A percentile compares a stretch with the other conserved stretches of the same genome.
phyloP scores from a whole-genome alignment of 176 grass and related monocot species.

The Poa pratensis region DNA sequence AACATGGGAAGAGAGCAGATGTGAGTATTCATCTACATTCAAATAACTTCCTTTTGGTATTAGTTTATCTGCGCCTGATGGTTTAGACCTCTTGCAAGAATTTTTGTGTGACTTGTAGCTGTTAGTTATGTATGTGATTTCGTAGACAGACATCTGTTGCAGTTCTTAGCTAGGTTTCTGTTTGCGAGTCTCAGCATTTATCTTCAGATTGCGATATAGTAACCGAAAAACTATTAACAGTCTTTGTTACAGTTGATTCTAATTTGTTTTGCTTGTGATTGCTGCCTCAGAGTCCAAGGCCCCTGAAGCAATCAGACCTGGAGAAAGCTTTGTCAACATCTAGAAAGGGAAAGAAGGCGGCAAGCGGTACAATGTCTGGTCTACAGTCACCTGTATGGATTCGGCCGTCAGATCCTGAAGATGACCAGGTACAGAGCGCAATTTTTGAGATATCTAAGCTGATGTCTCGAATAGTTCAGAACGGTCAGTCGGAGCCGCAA shows the following conservation, averaged over 20 bases:
- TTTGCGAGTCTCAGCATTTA: neutral
- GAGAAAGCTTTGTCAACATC: conserved; percentile 73
- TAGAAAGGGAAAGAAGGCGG: conserved; percentile 67
- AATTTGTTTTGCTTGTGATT: conserved; percentile 1
- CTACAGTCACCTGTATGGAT: conserved; percentile 63
- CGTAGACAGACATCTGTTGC: neutral
- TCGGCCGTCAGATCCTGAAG: conserved; percentile 65
- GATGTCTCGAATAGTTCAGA: conserved; percentile 88
- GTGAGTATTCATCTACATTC: conserved; percentile 54
- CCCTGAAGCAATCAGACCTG: conserved; percentile 72
- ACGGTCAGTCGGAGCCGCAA: conserved; percentile 73
- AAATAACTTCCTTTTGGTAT: neutral
- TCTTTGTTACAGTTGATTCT: conserved; percentile 6
- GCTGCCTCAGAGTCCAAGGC: conserved; percentile 71
- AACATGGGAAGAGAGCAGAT: conserved; percentile 55
- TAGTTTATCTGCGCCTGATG: neutral
- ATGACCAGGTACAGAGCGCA: conserved; percentile 82
- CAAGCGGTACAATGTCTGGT: conserved; percentile 32
- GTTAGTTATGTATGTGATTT: neutral
- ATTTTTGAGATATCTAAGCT: conserved; percentile 97
- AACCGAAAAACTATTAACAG: neutral
- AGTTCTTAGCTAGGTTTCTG: neutral
- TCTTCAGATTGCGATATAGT: neutral
- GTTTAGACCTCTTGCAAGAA: neutral
- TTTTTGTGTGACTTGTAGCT: neutral